Percentiles rank a stretch among this genome's conserved stretches.
phyloP scores from a whole-genome alignment of 208 protist species.

The Acanthamoeba polyphaga region DNA sequence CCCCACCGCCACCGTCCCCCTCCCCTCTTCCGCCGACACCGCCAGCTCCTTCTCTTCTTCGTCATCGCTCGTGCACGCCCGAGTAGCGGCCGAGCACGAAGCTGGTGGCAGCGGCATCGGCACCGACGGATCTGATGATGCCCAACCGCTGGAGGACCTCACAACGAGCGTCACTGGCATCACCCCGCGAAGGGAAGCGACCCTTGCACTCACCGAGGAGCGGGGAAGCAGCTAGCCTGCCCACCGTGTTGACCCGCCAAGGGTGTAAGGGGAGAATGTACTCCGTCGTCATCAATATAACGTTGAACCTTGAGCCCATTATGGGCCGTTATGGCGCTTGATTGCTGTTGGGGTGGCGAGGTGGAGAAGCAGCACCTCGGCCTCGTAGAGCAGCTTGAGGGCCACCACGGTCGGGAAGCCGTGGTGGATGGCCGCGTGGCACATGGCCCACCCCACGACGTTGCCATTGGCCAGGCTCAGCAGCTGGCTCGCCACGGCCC shows the following conservation, averaged over 20 bases:
- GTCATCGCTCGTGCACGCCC: constrained; percentile 15
- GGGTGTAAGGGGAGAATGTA: no score
- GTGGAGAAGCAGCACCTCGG: constrained; percentile 35
- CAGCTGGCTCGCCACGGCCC: constrained; percentile 11
- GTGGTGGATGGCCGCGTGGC: background rate
- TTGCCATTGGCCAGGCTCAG: constrained; percentile 1
- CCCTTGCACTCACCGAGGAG: no score
- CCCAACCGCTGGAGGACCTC: no score
- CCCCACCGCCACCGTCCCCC: background rate
- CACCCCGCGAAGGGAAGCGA: no score
- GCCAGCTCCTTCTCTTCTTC: background rate
- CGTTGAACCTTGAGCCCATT: no score
- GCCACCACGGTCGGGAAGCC: constrained; percentile 16
- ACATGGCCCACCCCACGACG: constrained; percentile 45
- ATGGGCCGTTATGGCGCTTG: no score
- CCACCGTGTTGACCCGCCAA: no score
- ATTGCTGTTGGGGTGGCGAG: background rate
- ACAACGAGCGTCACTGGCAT: no score
- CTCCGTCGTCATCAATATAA: no score
- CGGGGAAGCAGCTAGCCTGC: no score
- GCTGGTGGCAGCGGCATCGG: no score
- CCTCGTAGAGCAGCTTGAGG: constrained; percentile 40
- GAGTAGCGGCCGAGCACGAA: background rate
- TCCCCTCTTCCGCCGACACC: background rate
- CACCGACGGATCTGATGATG: no score